Base-by-base conservation (phyloP, 345 rosid species). In the Theobroma cacao region DNA sequence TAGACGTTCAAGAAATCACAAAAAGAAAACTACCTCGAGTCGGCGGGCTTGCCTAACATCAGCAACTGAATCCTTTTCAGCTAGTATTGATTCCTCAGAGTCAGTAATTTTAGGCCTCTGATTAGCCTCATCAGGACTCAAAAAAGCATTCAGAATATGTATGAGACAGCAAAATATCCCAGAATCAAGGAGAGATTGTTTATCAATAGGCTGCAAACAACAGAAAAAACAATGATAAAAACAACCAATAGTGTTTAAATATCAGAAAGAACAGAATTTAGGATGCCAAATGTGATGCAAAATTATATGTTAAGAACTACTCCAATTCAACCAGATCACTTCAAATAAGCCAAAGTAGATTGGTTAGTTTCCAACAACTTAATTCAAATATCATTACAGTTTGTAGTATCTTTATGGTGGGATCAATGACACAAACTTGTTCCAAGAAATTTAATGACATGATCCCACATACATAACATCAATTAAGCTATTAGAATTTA, bases 111-210 rank as follows among this genome's bases (percentile, higher is more conserved):
- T 81, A 74, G 84, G 84, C 72, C 67, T 66, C 80, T 79, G 79
- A 73, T 82, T 74, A 63, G 83, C 70, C 87, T 85, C 89, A 82
- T 87, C 75, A 74, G 94, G 88, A 80, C 87, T 86, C 85, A 93
- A 80, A 86, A 97, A 88, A 74, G 92, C 87, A 88, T 79, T 91
- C 77, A 97, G 88, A 81, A 93, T 76, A 36, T 90, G 98, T 88
- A 97, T 88, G 80, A 97, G 94, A 86, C 99, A 97, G 81, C 98
- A 92, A 31, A 94, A 89, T 85, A 97, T 94, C 85, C 98, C 99
- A 88, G 99, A 97, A 88, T 97, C 99, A 77, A 97, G 91, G 58
- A 97, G 92, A 70, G 99, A 94, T 73, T 97, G 99, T 83, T 94
- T 91, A 84, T 97, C 99, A 77, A 90, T 86, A 47, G 97, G 93